Conservation (phyloP, 179 eudicot species). For the Nepenthes alata region DNA sequence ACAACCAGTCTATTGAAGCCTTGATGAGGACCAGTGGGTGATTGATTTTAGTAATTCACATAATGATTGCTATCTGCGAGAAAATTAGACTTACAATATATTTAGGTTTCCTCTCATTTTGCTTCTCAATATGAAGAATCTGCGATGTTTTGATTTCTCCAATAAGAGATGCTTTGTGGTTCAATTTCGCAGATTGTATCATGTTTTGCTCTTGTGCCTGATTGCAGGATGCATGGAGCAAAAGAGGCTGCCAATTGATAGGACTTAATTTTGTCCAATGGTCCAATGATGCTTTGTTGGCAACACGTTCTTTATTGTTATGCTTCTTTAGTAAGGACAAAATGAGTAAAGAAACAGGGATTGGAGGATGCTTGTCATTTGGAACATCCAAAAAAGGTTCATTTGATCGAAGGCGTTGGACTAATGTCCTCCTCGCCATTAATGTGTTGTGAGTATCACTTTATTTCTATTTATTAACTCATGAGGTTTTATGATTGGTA, state of each 20-base stretch:
- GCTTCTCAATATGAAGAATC: too few species aligned
- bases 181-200: too few species aligned
- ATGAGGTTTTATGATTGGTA: background rate
- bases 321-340: conserved; percentile 28
- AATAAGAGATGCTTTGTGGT: background rate
- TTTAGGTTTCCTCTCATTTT: too few species aligned
- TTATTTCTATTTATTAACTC: conserved; percentile 1
- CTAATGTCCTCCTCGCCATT: conserved; percentile 30
- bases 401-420: conserved; percentile 33
- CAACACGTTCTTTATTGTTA: conserved; percentile 18
- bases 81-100: too few species aligned
- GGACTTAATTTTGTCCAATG: conserved; percentile 26
- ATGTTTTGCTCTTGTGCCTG: background rate
- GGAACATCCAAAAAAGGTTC: conserved; percentile 18
- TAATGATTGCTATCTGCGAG: too few species aligned
- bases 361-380: conserved; percentile 15
- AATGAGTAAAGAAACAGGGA: conserved; percentile 11
- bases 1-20: too few species aligned
- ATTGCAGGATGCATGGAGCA: conserved; percentile 29
- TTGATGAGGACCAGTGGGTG: too few species aligned
- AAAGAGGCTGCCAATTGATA: conserved; percentile 18
- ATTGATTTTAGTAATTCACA: too few species aligned
- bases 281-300: conserved; percentile 24
- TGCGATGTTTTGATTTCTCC: background rate
- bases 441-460: conserved; percentile 46